Percentiles rank a stretch among this genome's conserved stretches.
These are phyloP conservation scores for Dalbergia cultrata DNA, from an alignment of 306 rosid genomes.

Conservation along the genomic window DNA sequence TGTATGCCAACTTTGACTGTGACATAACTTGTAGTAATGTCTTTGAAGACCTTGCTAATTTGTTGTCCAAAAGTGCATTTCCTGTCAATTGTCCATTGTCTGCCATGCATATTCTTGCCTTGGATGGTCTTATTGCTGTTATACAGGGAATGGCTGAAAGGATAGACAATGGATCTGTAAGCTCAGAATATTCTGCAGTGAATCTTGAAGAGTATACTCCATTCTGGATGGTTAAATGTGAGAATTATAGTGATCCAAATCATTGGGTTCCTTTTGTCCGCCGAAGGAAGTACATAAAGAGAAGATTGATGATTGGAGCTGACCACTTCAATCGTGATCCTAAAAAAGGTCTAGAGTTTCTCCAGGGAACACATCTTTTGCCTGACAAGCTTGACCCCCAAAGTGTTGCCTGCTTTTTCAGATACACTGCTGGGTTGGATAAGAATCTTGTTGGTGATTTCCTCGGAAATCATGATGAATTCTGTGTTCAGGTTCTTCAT, in stretches of 20 bases:
- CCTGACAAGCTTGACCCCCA: constrained; percentile 99
- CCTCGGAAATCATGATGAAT: constrained; percentile 95
- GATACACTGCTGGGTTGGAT: constrained; percentile 98
- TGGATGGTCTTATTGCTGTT: constrained; percentile 97
- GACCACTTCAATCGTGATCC: constrained; percentile 99
- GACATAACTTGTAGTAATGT: constrained; percentile 96
- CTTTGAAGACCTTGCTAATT: constrained; percentile 92
- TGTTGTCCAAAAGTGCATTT: constrained; percentile 89
- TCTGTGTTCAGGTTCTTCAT: constrained; percentile 98
- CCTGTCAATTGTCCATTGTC: constrained; percentile 93
- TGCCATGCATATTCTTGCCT: constrained; percentile 88
- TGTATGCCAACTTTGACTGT: constrained; percentile 94
- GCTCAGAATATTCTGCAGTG: constrained; percentile 71
- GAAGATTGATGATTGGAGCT: constrained; percentile 98
- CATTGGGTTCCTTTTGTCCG: constrained; percentile 93
- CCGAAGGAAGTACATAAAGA: constrained; percentile 89
- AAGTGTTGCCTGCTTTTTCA: constrained; percentile 98
- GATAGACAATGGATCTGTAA: constrained; percentile 74
- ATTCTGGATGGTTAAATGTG: constrained; percentile 98
- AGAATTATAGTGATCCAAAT: constrained; percentile 85
- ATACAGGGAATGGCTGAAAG: constrained; percentile 99
- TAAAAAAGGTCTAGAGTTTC: constrained; percentile 97
- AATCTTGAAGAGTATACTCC: constrained; percentile 89
- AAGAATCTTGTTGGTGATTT: constrained; percentile 99
- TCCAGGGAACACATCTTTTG: constrained; percentile 97